A percentile compares a stretch with the other conserved stretches of the same genome.
phyloP scores from a whole-genome alignment of 2,329 filamentous ascomycete species.

The Neonectria faginata region DNA sequence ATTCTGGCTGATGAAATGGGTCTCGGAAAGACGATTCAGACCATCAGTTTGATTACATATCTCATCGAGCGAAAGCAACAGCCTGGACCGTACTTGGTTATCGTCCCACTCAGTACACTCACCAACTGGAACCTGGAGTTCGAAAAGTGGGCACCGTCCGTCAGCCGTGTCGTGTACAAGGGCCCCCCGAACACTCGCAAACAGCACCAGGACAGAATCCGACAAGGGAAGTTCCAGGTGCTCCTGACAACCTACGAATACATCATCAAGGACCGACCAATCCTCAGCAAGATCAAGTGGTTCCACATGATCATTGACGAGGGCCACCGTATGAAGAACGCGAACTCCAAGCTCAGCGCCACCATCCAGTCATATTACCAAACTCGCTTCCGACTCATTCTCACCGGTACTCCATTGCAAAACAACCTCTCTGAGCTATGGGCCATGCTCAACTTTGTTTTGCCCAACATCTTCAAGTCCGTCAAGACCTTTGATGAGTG shows the following conservation, averaged over 20 bases:
- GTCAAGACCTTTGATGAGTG: constrained; percentile 99
- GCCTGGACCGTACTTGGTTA: constrained; percentile 92
- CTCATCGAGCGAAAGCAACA: constrained; percentile 96
- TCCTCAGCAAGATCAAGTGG: constrained; percentile 99
- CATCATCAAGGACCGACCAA: constrained; percentile 97
- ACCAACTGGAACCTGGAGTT: constrained; percentile 99
- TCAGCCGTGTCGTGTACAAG: constrained; percentile 94
- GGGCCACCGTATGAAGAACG: constrained; percentile 99
- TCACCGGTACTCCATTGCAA: constrained; percentile 96
- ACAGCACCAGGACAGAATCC: constrained; percentile 91
- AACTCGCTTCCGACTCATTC: constrained; percentile 93
- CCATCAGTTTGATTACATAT: constrained; percentile 96
- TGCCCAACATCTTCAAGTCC: constrained; percentile 99
- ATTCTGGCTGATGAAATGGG: constrained; percentile 99
- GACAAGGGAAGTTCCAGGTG: constrained; percentile 95
- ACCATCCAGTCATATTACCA: constrained; percentile 96
- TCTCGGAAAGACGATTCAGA: constrained; percentile 99
- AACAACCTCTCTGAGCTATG: constrained; percentile 97
- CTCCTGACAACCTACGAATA: constrained; percentile 98
- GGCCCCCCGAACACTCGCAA: constrained; percentile 90
- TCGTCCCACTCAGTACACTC: constrained; percentile 94
- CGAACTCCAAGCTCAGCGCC: constrained; percentile 93
- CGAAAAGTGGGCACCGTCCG: constrained; percentile 95
- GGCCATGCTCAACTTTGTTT: constrained; percentile 98
- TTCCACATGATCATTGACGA: constrained; percentile 99